Evolutionary conservation across 164 flowering plant genomes (phyloP).

Genomic region (Tinospora cordifolia): DNA sequence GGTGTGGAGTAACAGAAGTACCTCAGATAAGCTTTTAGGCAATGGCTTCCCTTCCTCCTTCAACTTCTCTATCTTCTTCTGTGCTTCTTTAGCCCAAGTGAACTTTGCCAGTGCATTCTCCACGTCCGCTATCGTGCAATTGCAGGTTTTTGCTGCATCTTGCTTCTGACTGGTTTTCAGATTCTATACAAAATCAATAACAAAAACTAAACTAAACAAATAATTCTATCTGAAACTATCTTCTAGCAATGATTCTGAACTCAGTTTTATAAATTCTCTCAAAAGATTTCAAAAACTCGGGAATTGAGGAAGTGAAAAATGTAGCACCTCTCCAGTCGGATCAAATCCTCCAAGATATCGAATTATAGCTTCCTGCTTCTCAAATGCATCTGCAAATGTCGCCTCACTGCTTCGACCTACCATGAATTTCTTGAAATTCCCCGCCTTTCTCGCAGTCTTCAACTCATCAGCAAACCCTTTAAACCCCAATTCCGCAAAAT

Average conservation of each 20-base stretch:
- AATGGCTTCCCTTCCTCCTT: constrained; percentile 88
- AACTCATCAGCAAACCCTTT: constrained; percentile 73
- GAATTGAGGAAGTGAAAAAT: neutral
- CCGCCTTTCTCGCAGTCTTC: constrained; percentile 57
- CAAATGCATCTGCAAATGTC: constrained; percentile 72
- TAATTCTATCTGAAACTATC: no score
- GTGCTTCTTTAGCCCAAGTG: constrained; percentile 84
- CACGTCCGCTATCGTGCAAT: constrained; percentile 76
- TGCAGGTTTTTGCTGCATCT: constrained; percentile 69
- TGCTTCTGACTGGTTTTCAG: constrained; percentile 63
- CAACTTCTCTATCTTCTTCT: constrained; percentile 62
- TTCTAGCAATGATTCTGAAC: no score
- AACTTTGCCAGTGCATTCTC: constrained; percentile 79
- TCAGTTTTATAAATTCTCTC: no score
- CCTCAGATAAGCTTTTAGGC: constrained; percentile 80
- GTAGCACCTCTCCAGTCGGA: constrained; percentile 76
- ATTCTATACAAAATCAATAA: constrained; percentile 40
- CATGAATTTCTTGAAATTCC: constrained; percentile 58
- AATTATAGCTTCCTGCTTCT: constrained; percentile 78
- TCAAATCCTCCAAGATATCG: constrained; percentile 69
- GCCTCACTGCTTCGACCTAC: constrained; percentile 87
- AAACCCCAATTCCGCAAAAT: neutral
- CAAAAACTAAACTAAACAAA: constrained; percentile 3
- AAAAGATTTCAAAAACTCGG: neutral
- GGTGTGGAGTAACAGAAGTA: constrained; percentile 17